Evolutionary conservation across 2,329 filamentous ascomycete species (phyloP).

Genomic region (Penicillium palitans): DNA sequence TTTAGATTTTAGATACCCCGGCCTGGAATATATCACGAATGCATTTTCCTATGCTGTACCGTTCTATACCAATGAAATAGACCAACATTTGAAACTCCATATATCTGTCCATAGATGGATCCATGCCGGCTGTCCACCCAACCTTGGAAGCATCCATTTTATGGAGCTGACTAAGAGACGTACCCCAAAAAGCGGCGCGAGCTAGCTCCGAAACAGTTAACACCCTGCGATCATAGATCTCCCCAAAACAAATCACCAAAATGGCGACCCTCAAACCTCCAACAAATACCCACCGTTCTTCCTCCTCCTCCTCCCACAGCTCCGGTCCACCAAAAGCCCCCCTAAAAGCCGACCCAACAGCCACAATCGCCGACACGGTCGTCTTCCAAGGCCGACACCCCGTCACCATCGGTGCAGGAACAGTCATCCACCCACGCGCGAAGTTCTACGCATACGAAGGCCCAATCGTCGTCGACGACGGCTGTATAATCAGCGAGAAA

Average conservation of each 20-base stretch:
- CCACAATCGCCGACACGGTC: constrained; percentile 42
- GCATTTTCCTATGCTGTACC: neutral
- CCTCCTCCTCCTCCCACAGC: constrained; percentile 24
- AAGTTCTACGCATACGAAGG: constrained; percentile 76
- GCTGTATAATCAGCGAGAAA: constrained; percentile 77
- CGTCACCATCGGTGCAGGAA: constrained; percentile 75
- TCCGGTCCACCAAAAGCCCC: constrained; percentile 36
- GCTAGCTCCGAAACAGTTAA: neutral
- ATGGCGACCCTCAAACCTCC: constrained; percentile 35
- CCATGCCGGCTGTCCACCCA: no score
- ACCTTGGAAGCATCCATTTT: neutral
- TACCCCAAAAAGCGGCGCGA: neutral
- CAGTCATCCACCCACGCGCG: constrained; percentile 81
- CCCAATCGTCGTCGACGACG: constrained; percentile 75
- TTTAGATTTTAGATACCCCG: constrained; percentile 2
- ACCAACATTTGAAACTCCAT: neutral
- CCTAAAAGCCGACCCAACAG: constrained; percentile 37
- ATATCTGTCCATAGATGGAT: neutral
- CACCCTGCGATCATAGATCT: neutral
- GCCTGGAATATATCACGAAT: neutral
- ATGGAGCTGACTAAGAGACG: constrained; percentile 1
- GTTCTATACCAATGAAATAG: neutral
- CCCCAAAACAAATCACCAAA: constrained; percentile 2
- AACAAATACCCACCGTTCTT: constrained; percentile 28
- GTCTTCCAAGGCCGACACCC: constrained; percentile 65